These are phyloP conservation scores for Alternaria sp. DNA, from an alignment of 2,329 filamentous ascomycete species.

Conservation along the genomic window DNA sequence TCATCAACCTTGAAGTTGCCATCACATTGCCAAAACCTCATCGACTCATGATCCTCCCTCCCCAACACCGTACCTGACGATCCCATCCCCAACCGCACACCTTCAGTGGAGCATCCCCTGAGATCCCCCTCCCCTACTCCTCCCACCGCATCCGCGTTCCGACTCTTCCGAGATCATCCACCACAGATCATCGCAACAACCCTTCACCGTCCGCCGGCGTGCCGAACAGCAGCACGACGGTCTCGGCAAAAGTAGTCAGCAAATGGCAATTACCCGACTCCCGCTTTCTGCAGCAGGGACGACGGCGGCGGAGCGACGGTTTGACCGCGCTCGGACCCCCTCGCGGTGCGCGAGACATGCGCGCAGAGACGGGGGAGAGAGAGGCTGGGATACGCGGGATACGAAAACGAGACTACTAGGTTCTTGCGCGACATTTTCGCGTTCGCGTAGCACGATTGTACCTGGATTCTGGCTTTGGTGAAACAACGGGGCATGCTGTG, in stretches of 20 bases:
- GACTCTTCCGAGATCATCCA: neutral
- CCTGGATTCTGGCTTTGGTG: neutral
- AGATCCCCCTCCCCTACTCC: neutral
- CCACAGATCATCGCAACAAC: conserved; percentile 2
- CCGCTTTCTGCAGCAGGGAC: conserved; percentile 6
- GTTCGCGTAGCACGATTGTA: neutral
- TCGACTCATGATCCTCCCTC: neutral
- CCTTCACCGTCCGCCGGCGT: conserved; percentile 4
- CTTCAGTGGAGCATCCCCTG: neutral
- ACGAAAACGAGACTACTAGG: conserved; percentile 8
- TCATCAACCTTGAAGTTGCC: neutral
- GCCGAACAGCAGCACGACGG: conserved; percentile 2
- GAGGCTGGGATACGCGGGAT: neutral
- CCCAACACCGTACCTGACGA: neutral
- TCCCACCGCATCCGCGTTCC: neutral
- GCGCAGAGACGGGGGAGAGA: neutral
- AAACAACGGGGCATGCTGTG: conserved; percentile 5
- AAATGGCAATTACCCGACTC: conserved; percentile 15
- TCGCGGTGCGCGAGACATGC: conserved; percentile 4
- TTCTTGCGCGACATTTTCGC: conserved; percentile 4
- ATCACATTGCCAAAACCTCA: neutral
- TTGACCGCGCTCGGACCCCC: conserved; percentile 2
- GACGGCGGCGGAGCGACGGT: neutral
- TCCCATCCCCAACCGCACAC: neutral
- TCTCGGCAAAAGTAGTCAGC: neutral